These are phyloP conservation scores for Suhomyces ambrosiae DNA, from an alignment of 1,139 yeast genomes.

Conservation along the genomic window DNA sequence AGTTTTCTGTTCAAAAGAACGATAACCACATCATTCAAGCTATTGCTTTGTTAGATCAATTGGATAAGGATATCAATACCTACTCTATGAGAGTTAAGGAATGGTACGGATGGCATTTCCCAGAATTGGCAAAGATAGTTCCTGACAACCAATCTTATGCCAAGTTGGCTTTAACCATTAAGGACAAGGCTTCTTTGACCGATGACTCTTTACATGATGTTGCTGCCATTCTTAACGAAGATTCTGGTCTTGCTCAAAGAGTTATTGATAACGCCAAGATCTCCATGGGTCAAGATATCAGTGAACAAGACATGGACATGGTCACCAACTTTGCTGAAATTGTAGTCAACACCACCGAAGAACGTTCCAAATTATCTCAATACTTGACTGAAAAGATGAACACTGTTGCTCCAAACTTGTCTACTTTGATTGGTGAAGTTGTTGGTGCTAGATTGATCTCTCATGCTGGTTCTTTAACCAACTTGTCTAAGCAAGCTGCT, in stretches of 20 bases:
- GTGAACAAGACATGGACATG: conserved; percentile 90
- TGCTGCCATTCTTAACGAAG: conserved; percentile 88
- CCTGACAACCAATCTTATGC: conserved; percentile 91
- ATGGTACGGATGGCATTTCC: conserved; percentile 99
- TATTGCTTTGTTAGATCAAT: conserved; percentile 92
- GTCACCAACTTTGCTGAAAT: conserved; percentile 91
- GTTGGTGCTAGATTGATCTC: conserved; percentile 98
- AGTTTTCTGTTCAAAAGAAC: conserved; percentile 97
- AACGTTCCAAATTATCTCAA: conserved; percentile 84
- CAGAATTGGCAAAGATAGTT: conserved; percentile 94
- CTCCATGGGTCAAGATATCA: conserved; percentile 98
- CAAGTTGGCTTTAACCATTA: conserved; percentile 75
- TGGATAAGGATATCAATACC: conserved; percentile 96
- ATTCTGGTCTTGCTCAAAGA: conserved; percentile 91
- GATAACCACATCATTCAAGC: conserved; percentile 99
- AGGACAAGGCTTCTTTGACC: conserved; percentile 81
- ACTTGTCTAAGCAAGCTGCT: conserved; percentile 97
- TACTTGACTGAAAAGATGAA: conserved; percentile 95
- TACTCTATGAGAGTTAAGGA: conserved; percentile 99
- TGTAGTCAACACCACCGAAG: conserved; percentile 89
- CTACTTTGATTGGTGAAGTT: conserved; percentile 94
- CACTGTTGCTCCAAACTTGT: conserved; percentile 96
- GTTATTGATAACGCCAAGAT: conserved; percentile 84
- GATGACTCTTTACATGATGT: conserved; percentile 88
- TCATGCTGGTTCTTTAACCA: conserved; percentile 93